Base-by-base conservation (phyloP, 108 stramenopile species). In the Stephanodiscus minutulus region DNA sequence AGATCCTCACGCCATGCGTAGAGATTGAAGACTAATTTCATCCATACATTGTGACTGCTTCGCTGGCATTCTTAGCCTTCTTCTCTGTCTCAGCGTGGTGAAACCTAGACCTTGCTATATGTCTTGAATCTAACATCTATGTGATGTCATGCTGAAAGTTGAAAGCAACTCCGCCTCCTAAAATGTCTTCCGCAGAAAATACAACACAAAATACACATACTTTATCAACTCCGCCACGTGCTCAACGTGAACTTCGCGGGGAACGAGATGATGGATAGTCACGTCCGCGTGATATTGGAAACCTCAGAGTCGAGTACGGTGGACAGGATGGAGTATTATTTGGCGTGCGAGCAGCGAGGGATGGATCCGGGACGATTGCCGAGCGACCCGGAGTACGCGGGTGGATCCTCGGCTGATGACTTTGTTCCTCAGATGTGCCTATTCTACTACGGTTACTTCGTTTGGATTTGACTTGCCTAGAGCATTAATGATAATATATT, bases 221-320 rank as follows among this genome's bases (percentile, higher is more conserved):
- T n/a, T n/a, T n/a, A n/a, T n/a, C n/a, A n/a, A n/a, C n/a, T n/a
- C n/a, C n/a, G n/a, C n/a, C n/a, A 81, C 76, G 67, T 96, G 1
- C 80, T 96, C 22, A 96, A 96, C 65, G 77, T 89, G 33, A 93
- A 91, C 76, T 96, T 74, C 72, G 95, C 92, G 18, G 92, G 95
- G 5, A 91, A 88, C 56, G 94, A 92, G 37, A 81, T 83, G 75
- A 85, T 82, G 60, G 88, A 95, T 35, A 95, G 93, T 66, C 65
- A 85, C 7, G 70, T 94, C n/a, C 81, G 93, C 10, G 78, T 84
- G 6, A 58, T 85, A 15, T 69, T 94, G 22, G 71, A 70, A 36
- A 79, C 78, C 5, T 33, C 37, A 22, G 35, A 68, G 0, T 41
- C 41, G 29, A 27, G 63, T 0, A 31, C 41, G 36, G 36, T 64